Percentiles rank a stretch among this genome's conserved stretches.
phyloP scores from a whole-genome alignment of 2,329 filamentous ascomycete genomes.

The Venturia aucupariae region DNA sequence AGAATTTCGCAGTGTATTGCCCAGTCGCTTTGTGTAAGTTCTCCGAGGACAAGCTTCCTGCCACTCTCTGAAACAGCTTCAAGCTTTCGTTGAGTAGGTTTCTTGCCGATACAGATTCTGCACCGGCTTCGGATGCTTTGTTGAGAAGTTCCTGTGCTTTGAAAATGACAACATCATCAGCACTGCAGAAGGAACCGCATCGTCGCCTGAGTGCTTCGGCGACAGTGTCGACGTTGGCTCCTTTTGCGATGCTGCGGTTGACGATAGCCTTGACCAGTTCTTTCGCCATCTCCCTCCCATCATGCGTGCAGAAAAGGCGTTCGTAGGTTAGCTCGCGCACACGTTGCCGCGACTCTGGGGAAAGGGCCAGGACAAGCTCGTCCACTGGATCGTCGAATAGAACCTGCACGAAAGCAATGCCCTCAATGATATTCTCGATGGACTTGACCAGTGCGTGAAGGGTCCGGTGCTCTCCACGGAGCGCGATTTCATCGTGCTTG shows the following conservation, averaged over 20 bases:
- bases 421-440: constrained; percentile 86
- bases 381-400: constrained; percentile 88
- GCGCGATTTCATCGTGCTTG: constrained; percentile 81
- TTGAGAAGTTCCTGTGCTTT: constrained; percentile 94
- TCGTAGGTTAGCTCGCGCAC: constrained; percentile 78
- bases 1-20: constrained; percentile 73
- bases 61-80: constrained; percentile 79
- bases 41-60: constrained; percentile 67
- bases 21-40: constrained; percentile 70
- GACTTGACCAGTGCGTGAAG: constrained; percentile 77
- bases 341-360: constrained; percentile 58
- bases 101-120: constrained; percentile 66
- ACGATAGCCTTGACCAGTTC: constrained; percentile 95
- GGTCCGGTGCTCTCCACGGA: constrained; percentile 90
- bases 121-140: constrained; percentile 68
- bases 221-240: constrained; percentile 94
- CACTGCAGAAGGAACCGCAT: constrained; percentile 94
- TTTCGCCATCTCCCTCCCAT: constrained; percentile 84
- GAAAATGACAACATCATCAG: constrained; percentile 96
- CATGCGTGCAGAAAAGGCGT: constrained; percentile 67
- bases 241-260: constrained; percentile 92
- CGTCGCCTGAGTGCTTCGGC: constrained; percentile 85
- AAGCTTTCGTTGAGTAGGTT: constrained; percentile 81
- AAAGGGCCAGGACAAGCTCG: constrained; percentile 72
- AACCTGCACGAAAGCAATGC: constrained; percentile 91